Percentiles rank a stretch among this genome's conserved stretches.
Evolutionary conservation across 202 grass and related monocot genomes (phyloP).

Genomic region (Musa balbisiana): DNA sequence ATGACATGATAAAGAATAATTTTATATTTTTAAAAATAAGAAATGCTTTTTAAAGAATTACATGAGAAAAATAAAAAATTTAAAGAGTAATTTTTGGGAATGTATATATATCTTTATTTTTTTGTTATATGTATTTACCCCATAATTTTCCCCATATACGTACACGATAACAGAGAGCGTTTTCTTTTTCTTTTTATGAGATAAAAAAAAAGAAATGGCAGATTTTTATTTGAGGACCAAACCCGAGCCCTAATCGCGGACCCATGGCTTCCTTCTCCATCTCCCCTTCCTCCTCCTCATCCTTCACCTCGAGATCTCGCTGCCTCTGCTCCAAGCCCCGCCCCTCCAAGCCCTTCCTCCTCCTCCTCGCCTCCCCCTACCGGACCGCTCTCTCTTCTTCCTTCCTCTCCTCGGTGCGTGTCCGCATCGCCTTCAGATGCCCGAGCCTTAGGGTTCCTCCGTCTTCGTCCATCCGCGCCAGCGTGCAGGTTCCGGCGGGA

Average conservation of each 20-base stretch:
- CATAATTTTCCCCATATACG: no score
- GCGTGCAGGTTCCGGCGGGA: conserved; percentile 34
- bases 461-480: conserved; percentile 31
- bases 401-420: not conserved
- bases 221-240: conserved; percentile 16
- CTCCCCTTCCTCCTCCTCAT: conserved; percentile 29
- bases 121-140: not conserved
- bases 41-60: no score
- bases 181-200: no score
- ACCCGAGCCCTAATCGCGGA: not conserved
- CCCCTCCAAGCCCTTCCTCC: conserved; percentile 19
- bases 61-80: not conserved
- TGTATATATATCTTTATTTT: not conserved
- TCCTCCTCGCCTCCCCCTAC: conserved; percentile 17
- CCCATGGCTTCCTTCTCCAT: conserved; percentile 34
- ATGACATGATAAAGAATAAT: not conserved
- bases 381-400: conserved; percentile 9
- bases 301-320: conserved; percentile 11
- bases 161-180: no score
- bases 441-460: conserved; percentile 13
- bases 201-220: not conserved
- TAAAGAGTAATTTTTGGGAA: not conserved
- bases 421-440: conserved; percentile 28
- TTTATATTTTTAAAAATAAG: not conserved
- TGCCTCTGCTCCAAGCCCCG: conserved; percentile 27